Evolutionary conservation across 108 stramenopile species (phyloP), one percentile per base, ranked within the genome.

Genomic region (Hondaea fermentalgiana): DNA sequence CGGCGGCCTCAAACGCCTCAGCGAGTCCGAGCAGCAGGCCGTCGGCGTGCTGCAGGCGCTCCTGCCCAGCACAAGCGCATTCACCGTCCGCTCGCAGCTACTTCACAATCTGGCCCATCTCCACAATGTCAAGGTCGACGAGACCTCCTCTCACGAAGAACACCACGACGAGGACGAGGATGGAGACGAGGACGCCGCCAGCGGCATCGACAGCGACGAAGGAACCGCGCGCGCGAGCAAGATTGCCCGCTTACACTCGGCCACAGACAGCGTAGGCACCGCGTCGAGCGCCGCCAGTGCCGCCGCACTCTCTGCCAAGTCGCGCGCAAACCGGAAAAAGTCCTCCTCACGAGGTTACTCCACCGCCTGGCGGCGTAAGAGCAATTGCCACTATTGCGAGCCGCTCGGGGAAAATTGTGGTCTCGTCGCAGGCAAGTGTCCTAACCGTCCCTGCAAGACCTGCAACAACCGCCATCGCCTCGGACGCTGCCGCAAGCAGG

Each of bases 281-380:
- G 59, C n/a, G 21, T 59, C 59, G n/a, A 59, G 59, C 59, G n/a
- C 19, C 59, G 21, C 59, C 59, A 59, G 59, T 59, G 19, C 59
- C n/a, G 19, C 59, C 19, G 21, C 19, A 59, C n/a, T 23, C 19
- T 23, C 59, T 59, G 59, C 59, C 35, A 42, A 28, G 42, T 17
- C 64, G 10, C 64, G 35, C 64, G 25, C 64, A 23, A 69, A 69
- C 42, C 64, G 64, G 21, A 69, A 69, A 10, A 28, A 69, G n/a
- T 23, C 21, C 3, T n/a, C 59, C 64, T 42, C 25, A 17, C 64
- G 64, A 8, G 64, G 64, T 17, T 42, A 69, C 17, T 83, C 76
- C 6, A 83, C 76, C n/a, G 76, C 76, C 19, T 83, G 76, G 76
- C 76, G 76, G 76, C 76, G 76, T 25, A 83, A 83, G 51, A 53